Base-by-base conservation (phyloP, 2,329 filamentous ascomycete species). In the Dryadomyces quercivorus region DNA sequence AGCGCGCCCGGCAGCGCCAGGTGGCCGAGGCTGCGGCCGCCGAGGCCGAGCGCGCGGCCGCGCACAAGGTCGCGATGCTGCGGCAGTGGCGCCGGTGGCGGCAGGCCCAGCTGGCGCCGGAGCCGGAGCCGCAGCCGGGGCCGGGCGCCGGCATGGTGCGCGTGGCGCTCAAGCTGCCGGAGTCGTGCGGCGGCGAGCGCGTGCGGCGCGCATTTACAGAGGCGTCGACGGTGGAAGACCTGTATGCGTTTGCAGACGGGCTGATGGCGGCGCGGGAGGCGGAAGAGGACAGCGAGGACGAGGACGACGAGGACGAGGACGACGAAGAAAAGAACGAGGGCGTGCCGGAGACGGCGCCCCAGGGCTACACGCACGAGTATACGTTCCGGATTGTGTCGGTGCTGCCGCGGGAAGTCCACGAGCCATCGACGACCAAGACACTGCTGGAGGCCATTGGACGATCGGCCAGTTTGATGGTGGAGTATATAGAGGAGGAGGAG, bases 201-300 rank as follows among this genome's bases (percentile, higher is more conserved):
- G 80, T 95, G 55, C 79, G 92, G 45, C 80, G 80, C 51, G 53
- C 51, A 21, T 97, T 98, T 66, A 68, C 74, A 0, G 73, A 77
- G 1, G 74, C 81, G n/a, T 81, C 86, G 0, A 75, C 78, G 2
- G 73, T 97, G 42, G 92, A 97, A 65, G 90, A 96, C 63, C 71
- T 98, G 6, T 97, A 97, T 67, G 93, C 92, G 0, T 96, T 95
- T 70, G 90, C 97, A 2, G 93, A 98, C 65, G 97, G 92, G 1
- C 48, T 50, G 20, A 6, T 50, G 36, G 48, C 47, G 70, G 85
- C 90, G 65, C 83, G 88, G 52, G 61, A 85, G 6, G 62, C 90
- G 3, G 68, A 77, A 40, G 6, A 38, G 21, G 68, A 67, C 18
- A 40, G 13, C 5, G 38, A 42, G 21, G 31, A 3, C 2, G 52